Evolutionary conservation across 805 yeast species (phyloP).

Genomic region (Nakazawaea ishiwadae): DNA sequence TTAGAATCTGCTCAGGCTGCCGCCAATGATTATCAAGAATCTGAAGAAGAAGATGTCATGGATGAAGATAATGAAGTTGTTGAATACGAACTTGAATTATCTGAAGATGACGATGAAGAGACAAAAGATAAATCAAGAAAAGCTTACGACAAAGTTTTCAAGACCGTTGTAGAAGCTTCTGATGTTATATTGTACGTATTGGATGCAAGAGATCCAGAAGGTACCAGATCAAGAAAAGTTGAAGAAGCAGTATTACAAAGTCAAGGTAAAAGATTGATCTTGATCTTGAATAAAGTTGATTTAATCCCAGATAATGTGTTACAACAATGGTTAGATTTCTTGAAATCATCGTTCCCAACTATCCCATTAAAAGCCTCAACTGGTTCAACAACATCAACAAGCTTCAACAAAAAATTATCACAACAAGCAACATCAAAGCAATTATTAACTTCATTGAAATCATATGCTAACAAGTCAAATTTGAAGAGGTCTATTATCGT

Average conservation of each 20-base stretch:
- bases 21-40: slow-evolving; percentile 46
- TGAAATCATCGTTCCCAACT: slow-evolving; percentile 84
- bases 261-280: slow-evolving; percentile 78
- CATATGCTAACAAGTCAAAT: slow-evolving; percentile 78
- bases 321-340: slow-evolving; percentile 76
- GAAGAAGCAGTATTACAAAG: slow-evolving; percentile 84
- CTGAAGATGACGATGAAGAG: slow-evolving; percentile 35
- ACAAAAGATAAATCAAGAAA: slow-evolving; percentile 75
- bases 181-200: slow-evolving; percentile 91
- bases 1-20: slow-evolving; percentile 88
- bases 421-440: slow-evolving; percentile 67
- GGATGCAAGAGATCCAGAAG: slow-evolving; percentile 97
- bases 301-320: slow-evolving; percentile 82
- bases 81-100: slow-evolving; percentile 43
- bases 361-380: slow-evolving; percentile 83
- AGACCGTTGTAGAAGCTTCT: slow-evolving; percentile 85
- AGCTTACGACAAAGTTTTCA: slow-evolving; percentile 91
- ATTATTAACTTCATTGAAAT: slow-evolving; percentile 74
- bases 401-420: slow-evolving; percentile 71
- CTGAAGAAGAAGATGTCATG: slow-evolving; percentile 30
- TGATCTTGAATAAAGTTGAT: slow-evolving; percentile 88
- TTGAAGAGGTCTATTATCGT: slow-evolving; percentile 86
- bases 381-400: slow-evolving; percentile 54
- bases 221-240: slow-evolving; percentile 85
- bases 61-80: slow-evolving; percentile 45